These are phyloP conservation scores for Aspergillus ostianus DNA, from an alignment of 495 filamentous ascomycete species.

Conservation along the genomic window DNA sequence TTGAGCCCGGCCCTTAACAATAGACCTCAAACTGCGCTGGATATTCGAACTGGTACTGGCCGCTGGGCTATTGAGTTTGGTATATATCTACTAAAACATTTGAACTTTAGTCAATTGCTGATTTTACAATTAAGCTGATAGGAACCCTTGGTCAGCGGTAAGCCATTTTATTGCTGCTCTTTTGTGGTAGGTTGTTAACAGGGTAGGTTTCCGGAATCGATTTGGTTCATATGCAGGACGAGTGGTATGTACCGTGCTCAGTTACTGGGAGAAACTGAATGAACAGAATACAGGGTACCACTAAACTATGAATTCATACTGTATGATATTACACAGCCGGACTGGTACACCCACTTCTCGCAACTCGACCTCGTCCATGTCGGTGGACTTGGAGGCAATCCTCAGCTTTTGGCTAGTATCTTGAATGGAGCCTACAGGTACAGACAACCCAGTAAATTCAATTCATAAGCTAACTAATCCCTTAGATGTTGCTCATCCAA, in stretches of 20 bases:
- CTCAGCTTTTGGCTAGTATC: neutral
- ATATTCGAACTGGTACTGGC: neutral
- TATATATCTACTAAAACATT: neutral
- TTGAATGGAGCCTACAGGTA: neutral
- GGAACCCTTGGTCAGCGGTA: neutral
- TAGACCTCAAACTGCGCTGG: neutral
- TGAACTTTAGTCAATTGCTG: neutral
- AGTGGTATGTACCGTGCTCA: neutral
- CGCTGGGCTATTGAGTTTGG: neutral
- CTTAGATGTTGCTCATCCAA: neutral
- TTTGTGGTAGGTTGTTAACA: neutral
- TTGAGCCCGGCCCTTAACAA: neutral
- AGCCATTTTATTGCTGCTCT: neutral
- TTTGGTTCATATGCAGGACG: neutral
- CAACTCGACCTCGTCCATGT: neutral
- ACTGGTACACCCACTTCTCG: neutral
- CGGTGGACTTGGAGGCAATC: neutral
- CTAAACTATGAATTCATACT: neutral
- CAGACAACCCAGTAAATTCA: neutral
- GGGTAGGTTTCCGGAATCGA: neutral
- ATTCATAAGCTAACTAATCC: neutral
- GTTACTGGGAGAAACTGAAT: neutral
- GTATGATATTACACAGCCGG: neutral
- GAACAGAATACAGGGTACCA: neutral
- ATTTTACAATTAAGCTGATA: neutral